A percentile compares a stretch with the other conserved stretches of the same genome.
Evolutionary conservation across 169 alveolate genomes (phyloP).

Genomic region (Besnoitia besnoiti): DNA sequence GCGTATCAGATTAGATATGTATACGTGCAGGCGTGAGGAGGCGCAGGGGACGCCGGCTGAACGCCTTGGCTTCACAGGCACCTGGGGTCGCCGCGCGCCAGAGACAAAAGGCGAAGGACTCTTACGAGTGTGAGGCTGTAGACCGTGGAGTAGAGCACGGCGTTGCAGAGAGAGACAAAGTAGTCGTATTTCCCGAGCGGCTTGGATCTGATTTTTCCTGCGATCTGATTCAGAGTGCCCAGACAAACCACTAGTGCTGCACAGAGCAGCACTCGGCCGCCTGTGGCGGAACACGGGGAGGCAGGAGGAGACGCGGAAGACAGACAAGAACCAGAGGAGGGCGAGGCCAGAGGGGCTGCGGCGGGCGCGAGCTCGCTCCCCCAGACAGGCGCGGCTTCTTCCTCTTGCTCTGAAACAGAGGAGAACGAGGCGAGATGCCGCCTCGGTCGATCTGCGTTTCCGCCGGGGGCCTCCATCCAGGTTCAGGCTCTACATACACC

Average conservation of each 20-base stretch:
- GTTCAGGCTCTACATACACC: too few relatives aligned
- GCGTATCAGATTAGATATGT: too few relatives aligned
- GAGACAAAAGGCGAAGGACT: neutral
- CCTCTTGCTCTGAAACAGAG: too few relatives aligned
- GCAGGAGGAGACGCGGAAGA: neutral
- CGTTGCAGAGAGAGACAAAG: constrained; percentile 29
- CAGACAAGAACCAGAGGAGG: neutral
- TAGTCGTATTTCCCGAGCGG: constrained; percentile 17
- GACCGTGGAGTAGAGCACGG: constrained; percentile 1
- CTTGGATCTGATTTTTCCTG: constrained; percentile 35
- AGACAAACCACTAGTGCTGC: constrained; percentile 7
- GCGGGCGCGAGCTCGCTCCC: too few relatives aligned
- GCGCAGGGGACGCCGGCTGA: too few relatives aligned
- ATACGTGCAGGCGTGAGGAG: too few relatives aligned
- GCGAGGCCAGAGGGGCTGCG: neutral
- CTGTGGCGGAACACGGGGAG: neutral
- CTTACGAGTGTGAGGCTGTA: constrained; percentile 5
- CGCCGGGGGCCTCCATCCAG: too few relatives aligned
- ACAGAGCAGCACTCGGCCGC: neutral
- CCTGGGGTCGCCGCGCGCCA: too few relatives aligned
- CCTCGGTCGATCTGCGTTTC: too few relatives aligned
- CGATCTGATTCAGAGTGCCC: constrained; percentile 35
- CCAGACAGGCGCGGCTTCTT: too few relatives aligned
- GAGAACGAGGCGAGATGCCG: too few relatives aligned
- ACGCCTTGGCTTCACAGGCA: too few relatives aligned